A percentile compares a stretch with the other conserved stretches of the same genome.
Conservation (phyloP, 1,139 yeast genomes). For the Nakaseomyces nivariensis region DNA sequence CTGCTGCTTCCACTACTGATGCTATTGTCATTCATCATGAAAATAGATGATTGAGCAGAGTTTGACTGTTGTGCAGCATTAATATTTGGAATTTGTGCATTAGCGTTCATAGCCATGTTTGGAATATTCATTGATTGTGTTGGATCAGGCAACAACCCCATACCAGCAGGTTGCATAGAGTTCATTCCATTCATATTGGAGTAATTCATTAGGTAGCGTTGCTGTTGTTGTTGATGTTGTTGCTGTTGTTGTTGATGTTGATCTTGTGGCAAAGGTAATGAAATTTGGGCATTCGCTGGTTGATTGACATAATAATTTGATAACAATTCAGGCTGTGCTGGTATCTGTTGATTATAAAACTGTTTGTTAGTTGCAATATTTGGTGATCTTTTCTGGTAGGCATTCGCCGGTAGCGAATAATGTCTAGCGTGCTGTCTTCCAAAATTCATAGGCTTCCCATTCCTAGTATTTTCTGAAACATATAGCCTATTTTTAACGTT, state of each 20-base stretch:
- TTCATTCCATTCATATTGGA: background rate
- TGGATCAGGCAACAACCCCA: background rate
- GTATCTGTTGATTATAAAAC: background rate
- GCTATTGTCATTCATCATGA: constrained; percentile 9
- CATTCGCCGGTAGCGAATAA: constrained; percentile 25
- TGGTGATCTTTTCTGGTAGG: constrained; percentile 18
- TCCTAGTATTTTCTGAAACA: constrained; percentile 1
- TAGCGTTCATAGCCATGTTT: background rate
- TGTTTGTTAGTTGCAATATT: background rate
- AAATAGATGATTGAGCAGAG: constrained; percentile 7
- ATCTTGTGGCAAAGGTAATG: background rate
- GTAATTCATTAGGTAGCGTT: background rate
- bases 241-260: too few species aligned
- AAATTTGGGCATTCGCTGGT: background rate
- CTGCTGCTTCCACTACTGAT: constrained; percentile 12
- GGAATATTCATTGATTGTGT: background rate
- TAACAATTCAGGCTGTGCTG: background rate
- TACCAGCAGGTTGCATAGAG: background rate
- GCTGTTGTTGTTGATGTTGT: background rate
- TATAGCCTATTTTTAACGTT: background rate
- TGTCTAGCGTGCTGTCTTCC: constrained; percentile 26
- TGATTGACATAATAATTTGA: background rate
- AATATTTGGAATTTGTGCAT: constrained; percentile 6
- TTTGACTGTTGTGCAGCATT: background rate
- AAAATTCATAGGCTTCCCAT: constrained; percentile 4